Base-by-base conservation (phyloP, 2,329 filamentous ascomycete species). In the Penicillium sp. region DNA sequence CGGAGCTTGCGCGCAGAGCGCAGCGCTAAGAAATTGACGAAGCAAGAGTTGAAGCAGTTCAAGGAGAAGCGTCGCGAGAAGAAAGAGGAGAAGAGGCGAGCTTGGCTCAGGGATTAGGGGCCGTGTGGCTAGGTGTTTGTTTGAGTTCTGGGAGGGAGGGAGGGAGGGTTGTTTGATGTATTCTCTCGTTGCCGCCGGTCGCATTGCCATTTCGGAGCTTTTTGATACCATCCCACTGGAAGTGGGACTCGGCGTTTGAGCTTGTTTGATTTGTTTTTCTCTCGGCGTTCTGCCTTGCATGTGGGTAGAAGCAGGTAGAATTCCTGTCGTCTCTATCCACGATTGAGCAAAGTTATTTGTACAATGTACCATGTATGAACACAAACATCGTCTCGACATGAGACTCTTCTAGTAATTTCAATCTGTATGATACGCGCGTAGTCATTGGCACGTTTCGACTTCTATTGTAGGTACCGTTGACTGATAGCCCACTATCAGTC, bases 11-110 rank as follows among this genome's bases (percentile, higher is more conserved):
- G 93, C 76, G 94, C 92, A 2, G 94, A 99, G 79, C 83, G 94
- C 54, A 87, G 89, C 57, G 86, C 87, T 53, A 92, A 94, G 83
- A 92, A 91, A 76, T 82, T 93, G 25, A 88, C 79, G 55, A 96
- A 93, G 80, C 81, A 89, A 60, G 91, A 99, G 77, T 78, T 99
- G 62, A 93, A 95, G 78, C 86, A 88, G 55, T 96, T 93, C 78
- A 94, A 92, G 76, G 89, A 96, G 74, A 96, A 95, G 83, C 82
- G 92, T 61, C 84, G 87, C 60, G 90, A 90, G 44, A 91, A 86
- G 78, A 97, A 97, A 77, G 92, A 97, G 73, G 92, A 97, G 79
- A 97, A 96, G 78, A 83, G 92, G 60, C 82, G 92, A 63, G 93
- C 92, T 10, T 99, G 94, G 91, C 76, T 97, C 68, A 82, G 87